Base-by-base conservation (phyloP, 2,329 filamentous ascomycete species). In the Didymella arachidicola region DNA sequence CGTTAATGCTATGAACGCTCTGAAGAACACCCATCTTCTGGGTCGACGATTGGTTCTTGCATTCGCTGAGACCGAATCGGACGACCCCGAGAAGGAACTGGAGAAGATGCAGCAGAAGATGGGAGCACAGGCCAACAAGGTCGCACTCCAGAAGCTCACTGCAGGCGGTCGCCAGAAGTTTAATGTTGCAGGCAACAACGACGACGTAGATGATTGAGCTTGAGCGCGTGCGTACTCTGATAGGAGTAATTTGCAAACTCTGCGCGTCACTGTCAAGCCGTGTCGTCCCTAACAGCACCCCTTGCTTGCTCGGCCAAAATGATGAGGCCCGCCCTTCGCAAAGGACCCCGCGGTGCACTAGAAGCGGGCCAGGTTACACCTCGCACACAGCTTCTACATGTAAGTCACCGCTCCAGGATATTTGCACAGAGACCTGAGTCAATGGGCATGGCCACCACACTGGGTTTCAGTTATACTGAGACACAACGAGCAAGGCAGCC, bases 31-130 rank as follows among this genome's bases (percentile, higher is more conserved):
- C 43, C 95, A 99, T 85, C 82, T 99, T 72, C 84, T 98, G 56
- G 95, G 95, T 56, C 88, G 95, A 60, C 89, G 90, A 72, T 83
- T 99, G 70, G 92, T 98, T 54, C 84, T 99, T 61, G 92, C 97
- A 75, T 98, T 93, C 80, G 94, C 93, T 38, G 89, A 92, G 71
- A 91, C 89, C 64, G 95, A 98, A 70, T 86, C 91, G 38, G 84
- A 95, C 66, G 93, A 98, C 80, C 89, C 95, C 3, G 95, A 99
- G 81, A 92, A 93, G 79, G 93, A 98, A 80, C 95, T 99, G 74
- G 89, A 91, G 76, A 94, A 92, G 81, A 97, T 99, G 90, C 92
- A 96, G 80, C 91, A 91, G 84, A 99, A 97, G 84, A 90, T 96
- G 73, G 91, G 91, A 62, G 87, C 89, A 60, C 94, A 98, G 80